These are phyloP conservation scores for Wickerhamomyces bisporus DNA, from an alignment of 805 yeast species.

Conservation along the genomic window DNA sequence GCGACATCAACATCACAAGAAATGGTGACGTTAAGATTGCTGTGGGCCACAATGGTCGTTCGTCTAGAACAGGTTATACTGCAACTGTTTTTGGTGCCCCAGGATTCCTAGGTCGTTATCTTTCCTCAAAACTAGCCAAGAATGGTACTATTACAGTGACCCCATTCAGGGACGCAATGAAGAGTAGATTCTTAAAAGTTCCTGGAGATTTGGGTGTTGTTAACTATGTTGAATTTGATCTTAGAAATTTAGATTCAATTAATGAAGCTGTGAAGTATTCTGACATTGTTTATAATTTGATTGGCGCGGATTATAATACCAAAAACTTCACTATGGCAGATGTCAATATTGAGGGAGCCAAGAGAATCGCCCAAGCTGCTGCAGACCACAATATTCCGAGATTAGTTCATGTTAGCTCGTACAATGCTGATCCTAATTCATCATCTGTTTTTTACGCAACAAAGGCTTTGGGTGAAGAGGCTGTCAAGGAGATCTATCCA, in stretches of 20 bases:
- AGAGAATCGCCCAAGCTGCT: slow-evolving; percentile 69
- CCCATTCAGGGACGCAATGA: slow-evolving; percentile 79
- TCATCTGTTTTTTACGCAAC: slow-evolving; percentile 70
- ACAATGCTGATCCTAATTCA: slow-evolving; percentile 67
- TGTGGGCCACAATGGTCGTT: slow-evolving; percentile 76
- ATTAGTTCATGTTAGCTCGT: slow-evolving; percentile 72
- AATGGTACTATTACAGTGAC: slow-evolving; percentile 75
- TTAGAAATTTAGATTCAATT: slow-evolving; percentile 70
- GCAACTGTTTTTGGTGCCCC: slow-evolving; percentile 85
- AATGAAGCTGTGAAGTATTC: slow-evolving; percentile 75
- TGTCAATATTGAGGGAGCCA: slow-evolving; percentile 73
- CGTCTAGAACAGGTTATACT: slow-evolving; percentile 82
- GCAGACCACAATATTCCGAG: slow-evolving; percentile 69
- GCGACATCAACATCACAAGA: slow-evolving; percentile 67
- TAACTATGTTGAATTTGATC: slow-evolving; percentile 75
- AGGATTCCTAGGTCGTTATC: slow-evolving; percentile 72
- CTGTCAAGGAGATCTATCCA: slow-evolving; percentile 62
- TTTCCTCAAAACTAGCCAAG: slow-evolving; percentile 68
- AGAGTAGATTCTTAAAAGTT: slow-evolving; percentile 72
- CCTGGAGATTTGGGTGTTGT: slow-evolving; percentile 87
- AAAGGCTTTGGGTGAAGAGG: slow-evolving; percentile 73
- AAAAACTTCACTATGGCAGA: slow-evolving; percentile 81
- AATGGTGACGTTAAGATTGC: slow-evolving; percentile 69
- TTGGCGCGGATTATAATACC: slow-evolving; percentile 72
- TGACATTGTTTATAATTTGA: slow-evolving; percentile 75